These are phyloP conservation scores for Emergomyces orientalis DNA, from an alignment of 2,329 filamentous ascomycete genomes.

Conservation along the genomic window DNA sequence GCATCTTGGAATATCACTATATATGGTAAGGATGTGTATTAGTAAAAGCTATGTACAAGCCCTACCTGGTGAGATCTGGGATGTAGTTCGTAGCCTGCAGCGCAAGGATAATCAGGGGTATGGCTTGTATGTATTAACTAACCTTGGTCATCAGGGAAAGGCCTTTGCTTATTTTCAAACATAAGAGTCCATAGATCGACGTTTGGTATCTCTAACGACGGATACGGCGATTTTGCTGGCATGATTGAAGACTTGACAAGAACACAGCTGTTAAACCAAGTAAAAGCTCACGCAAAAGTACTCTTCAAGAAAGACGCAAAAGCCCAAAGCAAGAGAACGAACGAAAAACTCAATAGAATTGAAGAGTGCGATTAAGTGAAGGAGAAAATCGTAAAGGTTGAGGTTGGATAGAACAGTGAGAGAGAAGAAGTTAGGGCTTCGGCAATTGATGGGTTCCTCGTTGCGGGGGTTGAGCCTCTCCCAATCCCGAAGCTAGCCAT, in stretches of 20 bases:
- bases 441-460: background rate
- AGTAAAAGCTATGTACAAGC: background rate
- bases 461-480: background rate
- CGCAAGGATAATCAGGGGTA: background rate
- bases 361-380: background rate
- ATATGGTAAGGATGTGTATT: background rate
- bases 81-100: background rate
- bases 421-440: background rate
- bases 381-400: background rate
- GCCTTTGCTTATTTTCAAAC: constrained; percentile 58
- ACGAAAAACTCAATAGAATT: background rate
- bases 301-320: background rate
- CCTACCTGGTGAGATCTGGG: background rate
- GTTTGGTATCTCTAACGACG: constrained; percentile 59
- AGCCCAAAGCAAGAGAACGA: background rate
- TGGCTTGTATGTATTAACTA: constrained; percentile 16
- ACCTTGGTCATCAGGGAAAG: constrained; percentile 67
- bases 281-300: background rate
- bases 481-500: background rate
- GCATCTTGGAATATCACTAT: constrained; percentile 70
- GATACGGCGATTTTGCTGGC: constrained; percentile 60
- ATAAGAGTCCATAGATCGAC: constrained; percentile 70
- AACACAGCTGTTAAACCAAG: background rate
- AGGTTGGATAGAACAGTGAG: background rate
- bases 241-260: constrained; percentile 37